Evolutionary conservation across 202 grass and related monocot species (phyloP), one percentile per base, ranked within the genome.

Genomic region (Bolboschoenoplectus hybrid): DNA sequence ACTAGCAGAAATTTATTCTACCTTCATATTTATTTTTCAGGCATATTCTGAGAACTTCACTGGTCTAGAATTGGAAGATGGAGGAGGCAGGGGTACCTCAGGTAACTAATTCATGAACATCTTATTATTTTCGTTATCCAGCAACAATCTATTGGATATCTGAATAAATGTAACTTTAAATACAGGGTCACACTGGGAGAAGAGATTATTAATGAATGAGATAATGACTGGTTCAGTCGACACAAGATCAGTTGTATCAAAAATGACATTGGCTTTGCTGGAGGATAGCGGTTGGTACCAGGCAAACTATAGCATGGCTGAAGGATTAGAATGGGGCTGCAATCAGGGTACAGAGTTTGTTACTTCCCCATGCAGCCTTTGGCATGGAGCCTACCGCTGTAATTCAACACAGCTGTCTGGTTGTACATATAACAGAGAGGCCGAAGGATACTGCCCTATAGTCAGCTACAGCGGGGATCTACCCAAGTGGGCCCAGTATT

Each of bases 211-310:
- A 83, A 99, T 99, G 97, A 99, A 99, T 84, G 97, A 99, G 81
- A 99, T 99, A 80, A 99, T 99, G 97, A 99, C 97, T 32, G 97
- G 97, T 13, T 99, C 97, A 38, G 97, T 99, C 35, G 97, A 99
- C 87, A 96, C 97, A 74, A 91, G 88, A 91, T 99, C 97, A 36
- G 92, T 99, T 44, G 97, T 99, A 85, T 99, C 97, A 88, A 94
- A 92, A 88, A 99, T 99, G 97, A 99, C 97, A 40, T 90, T 99
- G 81, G 97, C 97, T 74, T 90, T 99, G 87, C 75, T 99, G 79
- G 97, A 99, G 88, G 97, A 99, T 85, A 99, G 97, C 51, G 97
- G 97, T 79, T 99, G 97, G 97, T 99, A 99, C 89, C 89, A 97
- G 88, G 97, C 93, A 87, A 99, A 99, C 86, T 99, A 99, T 87